These are phyloP conservation scores for Calocera viscosa DNA, from an alignment of 768 basidiomycete genomes.

Conservation along the genomic window DNA sequence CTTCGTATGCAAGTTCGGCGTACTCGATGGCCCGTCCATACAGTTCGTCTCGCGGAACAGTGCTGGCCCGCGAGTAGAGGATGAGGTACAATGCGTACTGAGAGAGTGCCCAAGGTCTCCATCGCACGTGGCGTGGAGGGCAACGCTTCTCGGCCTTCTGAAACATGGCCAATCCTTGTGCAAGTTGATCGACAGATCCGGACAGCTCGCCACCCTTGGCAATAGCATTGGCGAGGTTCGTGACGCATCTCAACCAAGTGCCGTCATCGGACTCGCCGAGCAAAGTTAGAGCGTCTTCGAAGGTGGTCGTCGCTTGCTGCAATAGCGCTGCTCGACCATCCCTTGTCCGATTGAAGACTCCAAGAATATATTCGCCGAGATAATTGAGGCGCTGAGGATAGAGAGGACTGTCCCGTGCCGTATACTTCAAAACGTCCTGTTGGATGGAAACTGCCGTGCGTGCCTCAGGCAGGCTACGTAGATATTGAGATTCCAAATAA, in stretches of 20 bases:
- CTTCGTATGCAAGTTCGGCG: background rate
- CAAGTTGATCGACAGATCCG: background rate
- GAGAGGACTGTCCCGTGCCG: background rate
- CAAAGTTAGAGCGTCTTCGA: background rate
- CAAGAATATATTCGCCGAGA: background rate
- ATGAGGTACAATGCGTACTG: background rate
- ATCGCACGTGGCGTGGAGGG: background rate
- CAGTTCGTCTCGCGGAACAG: background rate
- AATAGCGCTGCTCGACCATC: background rate
- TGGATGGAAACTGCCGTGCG: background rate
- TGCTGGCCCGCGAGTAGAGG: background rate
- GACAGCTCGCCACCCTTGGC: background rate
- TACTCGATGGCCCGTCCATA: background rate
- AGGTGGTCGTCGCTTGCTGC: background rate
- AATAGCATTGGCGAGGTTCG: background rate
- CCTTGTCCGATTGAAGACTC: background rate
- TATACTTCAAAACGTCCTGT: background rate
- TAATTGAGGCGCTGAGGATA: background rate
- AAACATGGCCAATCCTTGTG: background rate
- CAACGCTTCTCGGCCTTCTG: background rate
- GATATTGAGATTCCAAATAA: background rate
- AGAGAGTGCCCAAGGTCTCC: background rate
- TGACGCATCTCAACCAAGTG: background rate
- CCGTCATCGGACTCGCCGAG: background rate
- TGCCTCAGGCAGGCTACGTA: background rate